These are phyloP conservation scores for Fusarium fujikuroi DNA, from an alignment of 2,329 filamentous ascomycete genomes.

Conservation along the genomic window DNA sequence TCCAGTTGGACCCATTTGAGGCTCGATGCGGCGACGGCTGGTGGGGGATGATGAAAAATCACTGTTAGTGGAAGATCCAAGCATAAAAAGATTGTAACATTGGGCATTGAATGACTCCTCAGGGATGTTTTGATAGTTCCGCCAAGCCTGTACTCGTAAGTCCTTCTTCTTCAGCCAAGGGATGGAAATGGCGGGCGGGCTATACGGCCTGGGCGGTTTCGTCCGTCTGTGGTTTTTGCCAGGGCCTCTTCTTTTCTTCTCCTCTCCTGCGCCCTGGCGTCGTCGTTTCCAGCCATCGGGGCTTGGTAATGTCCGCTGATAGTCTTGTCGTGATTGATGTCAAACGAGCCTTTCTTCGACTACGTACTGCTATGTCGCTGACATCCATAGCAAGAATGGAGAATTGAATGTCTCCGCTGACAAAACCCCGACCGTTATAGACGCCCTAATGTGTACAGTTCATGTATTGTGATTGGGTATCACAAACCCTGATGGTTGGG, in stretches of 20 bases:
- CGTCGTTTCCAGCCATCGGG: slow-evolving; percentile 15
- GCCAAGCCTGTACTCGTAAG: slow-evolving; percentile 15
- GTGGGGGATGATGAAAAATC: slow-evolving; percentile 19
- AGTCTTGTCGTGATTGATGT: slow-evolving; percentile 9
- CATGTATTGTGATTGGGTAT: slow-evolving; percentile 21
- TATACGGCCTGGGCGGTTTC: slow-evolving; percentile 10
- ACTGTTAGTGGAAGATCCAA: slow-evolving; percentile 17
- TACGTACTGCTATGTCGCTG: neutral
- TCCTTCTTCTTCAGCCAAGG: neutral
- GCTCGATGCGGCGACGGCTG: slow-evolving; percentile 23
- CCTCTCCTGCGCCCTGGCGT: slow-evolving; percentile 30
- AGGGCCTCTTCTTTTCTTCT: slow-evolving; percentile 4
- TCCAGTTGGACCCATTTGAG: slow-evolving; percentile 19
- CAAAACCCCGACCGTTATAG: slow-evolving; percentile 24
- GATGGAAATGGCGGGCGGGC: slow-evolving; percentile 1
- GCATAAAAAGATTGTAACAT: slow-evolving; percentile 4
- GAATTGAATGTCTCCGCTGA: slow-evolving; percentile 24
- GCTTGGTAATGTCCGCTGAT: slow-evolving; percentile 16
- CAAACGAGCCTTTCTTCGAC: slow-evolving; percentile 7
- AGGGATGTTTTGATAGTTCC: slow-evolving; percentile 4
- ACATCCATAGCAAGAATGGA: slow-evolving; percentile 3
- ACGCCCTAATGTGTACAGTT: slow-evolving; percentile 18
- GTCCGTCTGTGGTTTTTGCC: slow-evolving; percentile 21
- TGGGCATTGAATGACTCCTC: neutral
- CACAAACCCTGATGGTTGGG: slow-evolving; percentile 21